Evolutionary conservation across 2,329 filamentous ascomycete genomes (phyloP).

Genomic region (Apiospora koreana): DNA sequence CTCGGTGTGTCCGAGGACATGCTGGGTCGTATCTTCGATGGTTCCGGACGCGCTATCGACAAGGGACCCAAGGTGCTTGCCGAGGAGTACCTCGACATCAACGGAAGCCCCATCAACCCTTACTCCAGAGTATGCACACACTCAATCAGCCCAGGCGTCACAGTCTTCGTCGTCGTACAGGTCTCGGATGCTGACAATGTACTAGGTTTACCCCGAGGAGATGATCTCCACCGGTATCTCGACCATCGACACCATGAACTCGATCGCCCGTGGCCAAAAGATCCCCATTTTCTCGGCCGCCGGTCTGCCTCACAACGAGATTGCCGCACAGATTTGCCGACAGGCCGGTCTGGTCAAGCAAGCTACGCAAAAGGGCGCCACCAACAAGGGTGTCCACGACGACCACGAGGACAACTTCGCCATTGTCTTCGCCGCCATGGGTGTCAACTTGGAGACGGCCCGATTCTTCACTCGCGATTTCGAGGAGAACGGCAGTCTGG

Average conservation of each 20-base stretch:
- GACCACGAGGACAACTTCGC: constrained; percentile 99
- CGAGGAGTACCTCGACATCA: constrained; percentile 98
- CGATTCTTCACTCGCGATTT: constrained; percentile 99
- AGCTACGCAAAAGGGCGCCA: constrained; percentile 57
- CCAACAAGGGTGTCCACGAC: constrained; percentile 94
- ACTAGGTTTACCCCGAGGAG: constrained; percentile 94
- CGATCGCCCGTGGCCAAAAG: constrained; percentile 97
- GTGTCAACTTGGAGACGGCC: constrained; percentile 98
- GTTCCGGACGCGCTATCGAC: constrained; percentile 95
- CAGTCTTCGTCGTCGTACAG: constrained; percentile 3
- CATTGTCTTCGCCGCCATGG: constrained; percentile 99
- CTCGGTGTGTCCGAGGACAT: constrained; percentile 99
- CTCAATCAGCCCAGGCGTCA: not conserved
- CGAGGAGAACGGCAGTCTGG: constrained; percentile 98
- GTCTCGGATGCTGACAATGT: constrained; percentile 19
- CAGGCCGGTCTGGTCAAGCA: constrained; percentile 89
- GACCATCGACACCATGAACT: constrained; percentile 98
- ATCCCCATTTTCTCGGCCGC: constrained; percentile 99
- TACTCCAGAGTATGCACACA: constrained; percentile 77
- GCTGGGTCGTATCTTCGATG: constrained; percentile 98
- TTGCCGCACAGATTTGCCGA: constrained; percentile 97
- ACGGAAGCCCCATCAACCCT: constrained; percentile 97
- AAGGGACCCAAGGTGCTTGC: constrained; percentile 98
- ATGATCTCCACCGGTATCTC: constrained; percentile 99
- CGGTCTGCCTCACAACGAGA: constrained; percentile 99